phyloP scores from a whole-genome alignment of 768 basidiomycete species.

The Hericium rajendrae region DNA sequence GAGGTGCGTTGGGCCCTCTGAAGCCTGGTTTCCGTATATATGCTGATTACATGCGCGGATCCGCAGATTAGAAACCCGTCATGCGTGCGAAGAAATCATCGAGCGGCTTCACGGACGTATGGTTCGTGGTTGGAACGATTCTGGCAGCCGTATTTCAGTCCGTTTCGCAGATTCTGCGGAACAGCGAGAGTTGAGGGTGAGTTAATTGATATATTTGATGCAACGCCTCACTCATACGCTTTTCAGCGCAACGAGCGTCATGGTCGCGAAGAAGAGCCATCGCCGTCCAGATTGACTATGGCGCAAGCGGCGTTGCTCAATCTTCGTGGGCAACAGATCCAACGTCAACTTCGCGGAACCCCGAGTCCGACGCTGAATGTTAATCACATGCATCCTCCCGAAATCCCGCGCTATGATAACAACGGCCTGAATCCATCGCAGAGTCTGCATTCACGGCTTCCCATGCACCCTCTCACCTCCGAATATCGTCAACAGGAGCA shows the following conservation, averaged over 20 bases:
- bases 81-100: slow-evolving; percentile 67
- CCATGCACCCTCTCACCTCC: slow-evolving; percentile 12
- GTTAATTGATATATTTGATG: slow-evolving; percentile 19
- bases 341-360: slow-evolving; percentile 13
- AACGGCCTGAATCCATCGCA: too few relatives aligned
- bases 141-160: slow-evolving; percentile 69
- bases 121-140: slow-evolving; percentile 72
- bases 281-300: slow-evolving; percentile 60
- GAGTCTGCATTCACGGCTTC: slow-evolving; percentile 4
- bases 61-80: slow-evolving; percentile 56
- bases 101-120: slow-evolving; percentile 72
- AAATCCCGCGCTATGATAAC: slow-evolving; percentile 13
- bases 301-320: slow-evolving; percentile 73
- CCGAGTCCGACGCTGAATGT: background rate
- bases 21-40: background rate
- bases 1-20: slow-evolving; percentile 34
- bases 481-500: background rate
- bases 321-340: slow-evolving; percentile 54
- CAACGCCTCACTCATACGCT: background rate
- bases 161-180: slow-evolving; percentile 73
- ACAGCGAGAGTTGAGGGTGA: slow-evolving; percentile 65
- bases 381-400: slow-evolving; percentile 9
- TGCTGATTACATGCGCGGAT: background rate
- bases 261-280: slow-evolving; percentile 49
- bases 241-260: slow-evolving; percentile 52